Base-by-base conservation (phyloP, 169 alveolate genomes). In the Plasmodium fragile region DNA sequence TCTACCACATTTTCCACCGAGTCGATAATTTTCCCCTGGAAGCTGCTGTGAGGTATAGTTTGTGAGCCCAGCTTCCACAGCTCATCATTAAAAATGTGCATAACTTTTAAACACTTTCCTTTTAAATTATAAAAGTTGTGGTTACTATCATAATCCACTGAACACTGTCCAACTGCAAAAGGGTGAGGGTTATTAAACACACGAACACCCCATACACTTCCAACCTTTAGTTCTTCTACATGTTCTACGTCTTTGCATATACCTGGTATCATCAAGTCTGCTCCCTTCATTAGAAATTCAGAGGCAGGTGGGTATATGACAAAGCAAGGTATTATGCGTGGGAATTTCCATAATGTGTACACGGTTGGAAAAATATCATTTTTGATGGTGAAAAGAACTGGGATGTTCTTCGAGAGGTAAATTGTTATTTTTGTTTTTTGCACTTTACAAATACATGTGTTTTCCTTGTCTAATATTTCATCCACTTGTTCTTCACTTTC, bases 211-310 rank as follows among this genome's bases (percentile, higher is more conserved):
- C 95, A 92, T 78, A 94, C 36, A 41, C 79, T 36, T 2, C 96
- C 96, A n/a, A 55, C 92, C 71, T 92, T 52, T 25, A 94, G 32
- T 55, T 53, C 79, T 49, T 85, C 93, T 18, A 77, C 11, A 25
- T 75, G 71, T 11, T 87, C 82, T 30, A 94, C 78, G 41, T 94
- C 92, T 71, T 94, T 91, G 82, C 92, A 83, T 79, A 94, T 94
- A 1, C 96, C 96, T n/a, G 96, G 96, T 6, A 94, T 81, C 96
- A 94, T 94, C 45, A 94, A 92, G 39, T 94, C 95, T 25, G 96
- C 96, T 1, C 96, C 96, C 30, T 95, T 91, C 91, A 94, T 49
- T n/a, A 94, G 52, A 71, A 55, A 94, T 22, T 81, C 83, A 4
- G 94, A 94, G 11, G 94, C 96, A 8, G 93, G 92, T 59, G 92